Evolutionary conservation across 2,329 filamentous ascomycete species (phyloP).

Genomic region (Fusarium sp.): DNA sequence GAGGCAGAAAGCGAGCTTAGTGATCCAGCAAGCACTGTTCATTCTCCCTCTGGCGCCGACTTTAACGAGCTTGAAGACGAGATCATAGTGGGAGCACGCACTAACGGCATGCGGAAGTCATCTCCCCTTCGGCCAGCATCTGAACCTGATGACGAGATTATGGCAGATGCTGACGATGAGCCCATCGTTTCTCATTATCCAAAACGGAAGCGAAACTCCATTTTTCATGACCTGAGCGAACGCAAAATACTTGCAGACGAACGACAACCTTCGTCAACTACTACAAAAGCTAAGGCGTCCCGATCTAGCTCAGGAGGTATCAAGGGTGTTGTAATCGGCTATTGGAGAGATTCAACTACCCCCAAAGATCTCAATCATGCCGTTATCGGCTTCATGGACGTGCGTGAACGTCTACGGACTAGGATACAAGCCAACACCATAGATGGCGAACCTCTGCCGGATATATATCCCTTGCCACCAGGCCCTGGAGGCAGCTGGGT

Average conservation of each 20-base stretch:
- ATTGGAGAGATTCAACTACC: constrained; percentile 71
- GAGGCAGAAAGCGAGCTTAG: constrained; percentile 61
- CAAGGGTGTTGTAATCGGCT: constrained; percentile 67
- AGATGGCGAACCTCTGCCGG: constrained; percentile 61
- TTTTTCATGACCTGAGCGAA: constrained; percentile 65
- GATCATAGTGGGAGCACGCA: constrained; percentile 64
- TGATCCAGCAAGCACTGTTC: constrained; percentile 54
- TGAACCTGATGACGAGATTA: constrained; percentile 59
- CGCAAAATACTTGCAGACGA: constrained; percentile 58
- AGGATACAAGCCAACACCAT: constrained; percentile 67
- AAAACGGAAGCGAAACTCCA: constrained; percentile 68
- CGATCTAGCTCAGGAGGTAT: constrained; percentile 51
- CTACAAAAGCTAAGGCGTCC: constrained; percentile 48
- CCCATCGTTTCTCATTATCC: constrained; percentile 59
- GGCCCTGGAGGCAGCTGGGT: constrained; percentile 75
- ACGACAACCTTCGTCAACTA: constrained; percentile 40
- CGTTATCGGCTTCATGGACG: constrained; percentile 73
- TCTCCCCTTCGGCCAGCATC: constrained; percentile 54
- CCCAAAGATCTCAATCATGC: constrained; percentile 66
- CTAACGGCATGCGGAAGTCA: constrained; percentile 55
- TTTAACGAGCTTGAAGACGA: constrained; percentile 63
- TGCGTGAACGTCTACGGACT: constrained; percentile 71
- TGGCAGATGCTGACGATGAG: constrained; percentile 59
- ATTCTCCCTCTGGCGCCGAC: constrained; percentile 56
- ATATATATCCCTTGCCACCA: constrained; percentile 64